Evolutionary conservation across 2,329 filamentous ascomycete species (phyloP).

Genomic region (Monosporascus sp.): DNA sequence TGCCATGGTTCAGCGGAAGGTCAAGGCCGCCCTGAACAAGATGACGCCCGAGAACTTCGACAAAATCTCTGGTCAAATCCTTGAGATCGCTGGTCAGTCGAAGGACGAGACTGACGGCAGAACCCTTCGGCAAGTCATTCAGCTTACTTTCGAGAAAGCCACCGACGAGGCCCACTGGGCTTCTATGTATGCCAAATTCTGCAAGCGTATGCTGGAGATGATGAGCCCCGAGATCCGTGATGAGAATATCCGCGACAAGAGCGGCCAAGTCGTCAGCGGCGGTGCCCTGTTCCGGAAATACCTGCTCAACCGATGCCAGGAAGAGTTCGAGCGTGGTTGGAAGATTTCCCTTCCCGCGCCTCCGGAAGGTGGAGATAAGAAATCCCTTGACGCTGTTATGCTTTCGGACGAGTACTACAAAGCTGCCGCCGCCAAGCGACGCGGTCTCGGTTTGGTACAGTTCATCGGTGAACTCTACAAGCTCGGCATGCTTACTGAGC

Average conservation of each 20-base stretch:
- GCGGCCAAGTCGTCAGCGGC: constrained; percentile 80
- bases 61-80: constrained; percentile 79
- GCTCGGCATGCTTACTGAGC: constrained; percentile 94
- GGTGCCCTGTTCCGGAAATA: constrained; percentile 98
- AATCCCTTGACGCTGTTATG: constrained; percentile 68
- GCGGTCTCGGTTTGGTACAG: constrained; percentile 94
- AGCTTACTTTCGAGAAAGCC: constrained; percentile 98
- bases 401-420: constrained; percentile 95
- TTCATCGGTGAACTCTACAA: constrained; percentile 99
- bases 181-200: constrained; percentile 98
- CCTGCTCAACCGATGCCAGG: constrained; percentile 94
- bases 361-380: constrained; percentile 58
- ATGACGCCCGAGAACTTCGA: constrained; percentile 98
- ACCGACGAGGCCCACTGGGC: constrained; percentile 98
- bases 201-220: constrained; percentile 89
- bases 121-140: constrained; percentile 94
- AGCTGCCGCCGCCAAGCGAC: constrained; percentile 89
- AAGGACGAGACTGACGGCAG: constrained; percentile 93
- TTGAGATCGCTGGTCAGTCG: constrained; percentile 87
- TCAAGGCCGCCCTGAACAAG: constrained; percentile 98
- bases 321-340: constrained; percentile 98
- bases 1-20: constrained; percentile 94
- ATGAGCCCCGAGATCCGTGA: constrained; percentile 96
- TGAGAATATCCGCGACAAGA: constrained; percentile 89
- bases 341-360: constrained; percentile 79